phyloP scores from a whole-genome alignment of 495 filamentous ascomycete genomes.

The Annulohypoxylon stygium region DNA sequence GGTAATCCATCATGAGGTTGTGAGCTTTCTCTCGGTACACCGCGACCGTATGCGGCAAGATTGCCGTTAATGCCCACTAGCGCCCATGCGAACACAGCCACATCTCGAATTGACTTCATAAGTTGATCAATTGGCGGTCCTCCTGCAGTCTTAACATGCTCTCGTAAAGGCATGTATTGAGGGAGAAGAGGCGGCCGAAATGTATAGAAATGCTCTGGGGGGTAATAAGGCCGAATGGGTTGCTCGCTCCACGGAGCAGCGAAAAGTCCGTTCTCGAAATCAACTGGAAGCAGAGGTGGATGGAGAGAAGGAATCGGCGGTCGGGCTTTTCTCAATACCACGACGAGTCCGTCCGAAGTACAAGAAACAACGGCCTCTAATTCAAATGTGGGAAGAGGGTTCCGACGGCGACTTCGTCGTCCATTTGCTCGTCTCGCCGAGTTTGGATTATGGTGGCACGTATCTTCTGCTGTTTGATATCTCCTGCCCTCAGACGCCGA shows the following conservation, averaged over 20 bases:
- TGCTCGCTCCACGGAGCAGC: constrained; percentile 81
- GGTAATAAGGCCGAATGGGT: constrained; percentile 63
- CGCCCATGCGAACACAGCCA: constrained; percentile 87
- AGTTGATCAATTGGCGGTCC: constrained; percentile 72
- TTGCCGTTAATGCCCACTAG: constrained; percentile 85
- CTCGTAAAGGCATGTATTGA: constrained; percentile 59
- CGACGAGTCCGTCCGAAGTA: constrained; percentile 89
- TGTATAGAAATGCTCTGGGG: constrained; percentile 57
- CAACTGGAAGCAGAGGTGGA: constrained; percentile 59
- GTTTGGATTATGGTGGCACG: constrained; percentile 29
- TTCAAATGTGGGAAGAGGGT: constrained; percentile 65
- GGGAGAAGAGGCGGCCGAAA: constrained; percentile 60
- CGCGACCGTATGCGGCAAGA: constrained; percentile 72
- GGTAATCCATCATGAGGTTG: constrained; percentile 70
- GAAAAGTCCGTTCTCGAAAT: constrained; percentile 77
- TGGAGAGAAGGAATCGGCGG: constrained; percentile 73
- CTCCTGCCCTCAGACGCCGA: constrained; percentile 6
- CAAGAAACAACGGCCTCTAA: constrained; percentile 91
- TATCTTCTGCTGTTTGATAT: constrained; percentile 19
- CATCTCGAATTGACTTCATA: constrained; percentile 84
- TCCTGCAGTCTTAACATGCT: constrained; percentile 59
- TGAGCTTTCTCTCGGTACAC: constrained; percentile 70
- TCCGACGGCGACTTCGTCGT: constrained; percentile 30
- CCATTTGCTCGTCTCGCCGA: constrained; percentile 21
- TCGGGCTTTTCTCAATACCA: constrained; percentile 81